These are phyloP conservation scores for Zizania latifolia DNA, from an alignment of 176 grass and related monocot genomes.

Conservation along the genomic window DNA sequence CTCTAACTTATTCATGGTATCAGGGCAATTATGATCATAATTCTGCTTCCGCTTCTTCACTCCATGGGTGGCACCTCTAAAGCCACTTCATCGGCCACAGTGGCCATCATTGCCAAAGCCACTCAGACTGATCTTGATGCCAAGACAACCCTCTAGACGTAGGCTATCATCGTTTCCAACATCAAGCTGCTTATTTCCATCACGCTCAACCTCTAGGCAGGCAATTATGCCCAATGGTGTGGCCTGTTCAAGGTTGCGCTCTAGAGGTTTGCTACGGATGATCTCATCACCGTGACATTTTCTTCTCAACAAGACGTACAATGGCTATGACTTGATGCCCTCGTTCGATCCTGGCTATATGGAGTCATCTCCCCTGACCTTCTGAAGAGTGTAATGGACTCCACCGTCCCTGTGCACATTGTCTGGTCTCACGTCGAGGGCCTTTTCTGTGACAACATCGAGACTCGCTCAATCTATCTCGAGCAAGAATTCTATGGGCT, in stretches of 20 bases:
- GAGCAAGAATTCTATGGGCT: neutral
- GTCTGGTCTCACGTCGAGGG: neutral
- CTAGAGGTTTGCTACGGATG: too few relatives aligned
- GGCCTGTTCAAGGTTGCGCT: too few relatives aligned
- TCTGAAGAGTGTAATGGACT: neutral
- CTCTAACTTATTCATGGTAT: too few relatives aligned
- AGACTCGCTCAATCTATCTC: neutral
- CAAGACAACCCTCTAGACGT: neutral
- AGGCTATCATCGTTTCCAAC: rapidly evolving
- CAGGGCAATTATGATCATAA: too few relatives aligned
- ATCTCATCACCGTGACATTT: too few relatives aligned
- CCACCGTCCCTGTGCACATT: neutral
- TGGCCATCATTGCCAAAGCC: neutral
- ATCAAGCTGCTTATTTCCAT: neutral
- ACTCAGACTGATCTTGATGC: too few relatives aligned
- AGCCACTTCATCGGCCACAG: too few relatives aligned
- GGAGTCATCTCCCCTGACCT: neutral
- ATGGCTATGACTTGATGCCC: neutral
- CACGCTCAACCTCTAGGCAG: too few relatives aligned
- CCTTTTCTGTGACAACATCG: neutral
- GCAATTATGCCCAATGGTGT: too few relatives aligned
- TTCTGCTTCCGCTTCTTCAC: too few relatives aligned
- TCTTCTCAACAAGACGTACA: too few relatives aligned
- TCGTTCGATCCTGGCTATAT: neutral
- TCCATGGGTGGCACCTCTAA: too few relatives aligned